These are phyloP conservation scores for Albifimbria verrucaria DNA, from an alignment of 2,329 filamentous ascomycete species.

Conservation along the genomic window DNA sequence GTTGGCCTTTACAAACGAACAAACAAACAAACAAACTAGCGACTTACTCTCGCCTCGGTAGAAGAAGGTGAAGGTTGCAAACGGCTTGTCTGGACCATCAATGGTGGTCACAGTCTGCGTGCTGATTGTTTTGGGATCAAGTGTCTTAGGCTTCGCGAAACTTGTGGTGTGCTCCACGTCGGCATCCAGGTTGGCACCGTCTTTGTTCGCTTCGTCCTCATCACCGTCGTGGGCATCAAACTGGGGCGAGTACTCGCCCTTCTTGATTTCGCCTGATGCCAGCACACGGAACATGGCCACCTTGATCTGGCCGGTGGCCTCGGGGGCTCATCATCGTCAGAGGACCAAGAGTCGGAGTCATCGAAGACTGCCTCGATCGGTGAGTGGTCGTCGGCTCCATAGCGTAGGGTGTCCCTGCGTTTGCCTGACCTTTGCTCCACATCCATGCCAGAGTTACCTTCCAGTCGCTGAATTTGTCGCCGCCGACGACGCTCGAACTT, in stretches of 20 bases:
- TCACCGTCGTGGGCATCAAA: slow-evolving; percentile 97
- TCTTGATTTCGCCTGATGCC: slow-evolving; percentile 94
- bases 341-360: slow-evolving; percentile 73
- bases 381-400: slow-evolving; percentile 72
- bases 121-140: slow-evolving; percentile 96
- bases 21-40: background rate
- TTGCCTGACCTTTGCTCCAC: slow-evolving; percentile 40
- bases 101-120: slow-evolving; percentile 99
- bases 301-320: slow-evolving; percentile 96
- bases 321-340: slow-evolving; percentile 85
- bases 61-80: slow-evolving; percentile 96
- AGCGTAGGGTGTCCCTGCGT: slow-evolving; percentile 64
- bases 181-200: slow-evolving; percentile 63
- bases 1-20: no score
- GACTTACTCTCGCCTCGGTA: slow-evolving; percentile 90
- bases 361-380: slow-evolving; percentile 67
- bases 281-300: slow-evolving; percentile 94
- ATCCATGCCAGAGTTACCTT: slow-evolving; percentile 29
- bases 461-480: slow-evolving; percentile 51
- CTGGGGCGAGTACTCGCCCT: slow-evolving; percentile 95
- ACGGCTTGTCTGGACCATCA: slow-evolving; percentile 92
- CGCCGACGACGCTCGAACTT: slow-evolving; percentile 70
- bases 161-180: slow-evolving; percentile 96
- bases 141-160: slow-evolving; percentile 92
- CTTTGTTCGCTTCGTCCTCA: slow-evolving; percentile 60